Conservation (phyloP, 352 stramenopile genomes). For the Plasmopara muralis region DNA sequence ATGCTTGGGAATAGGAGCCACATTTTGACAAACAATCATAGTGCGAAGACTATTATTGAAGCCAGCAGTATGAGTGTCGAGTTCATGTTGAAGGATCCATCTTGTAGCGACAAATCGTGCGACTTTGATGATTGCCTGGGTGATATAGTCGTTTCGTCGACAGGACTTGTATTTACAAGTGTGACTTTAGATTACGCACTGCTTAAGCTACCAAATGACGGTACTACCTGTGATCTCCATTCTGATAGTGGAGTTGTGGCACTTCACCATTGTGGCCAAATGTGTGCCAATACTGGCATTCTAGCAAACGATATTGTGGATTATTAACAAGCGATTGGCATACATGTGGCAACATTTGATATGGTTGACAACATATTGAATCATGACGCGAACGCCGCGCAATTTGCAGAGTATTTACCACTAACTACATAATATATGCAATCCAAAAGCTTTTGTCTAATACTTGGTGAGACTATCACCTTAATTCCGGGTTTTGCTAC, state of each 20-base stretch:
- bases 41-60: slow-evolving; percentile 37
- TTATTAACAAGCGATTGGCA: slow-evolving; percentile 28
- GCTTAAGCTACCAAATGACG: slow-evolving; percentile 34
- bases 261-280: slow-evolving; percentile 60
- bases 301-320: slow-evolving; percentile 36
- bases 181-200: slow-evolving; percentile 54
- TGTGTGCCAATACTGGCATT: slow-evolving; percentile 54
- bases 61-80: slow-evolving; percentile 40
- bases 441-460: slow-evolving; percentile 16
- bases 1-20: slow-evolving; percentile 51
- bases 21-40: slow-evolving; percentile 72
- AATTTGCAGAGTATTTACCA: slow-evolving; percentile 39
- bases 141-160: slow-evolving; percentile 34
- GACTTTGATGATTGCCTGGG: slow-evolving; percentile 38
- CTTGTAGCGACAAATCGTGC: slow-evolving; percentile 35
- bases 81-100: slow-evolving; percentile 47
- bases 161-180: slow-evolving; percentile 41
- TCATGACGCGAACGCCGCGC: slow-evolving; percentile 16
- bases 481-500: slow-evolving; percentile 25
- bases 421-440: slow-evolving; percentile 8
- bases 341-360: slow-evolving; percentile 35
- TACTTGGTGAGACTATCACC: slow-evolving; percentile 27
- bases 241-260: slow-evolving; percentile 52
- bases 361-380: slow-evolving; percentile 22
- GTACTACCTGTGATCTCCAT: slow-evolving; percentile 39